A percentile compares a stretch with the other conserved stretches of the same genome.
phyloP scores from a whole-genome alignment of 2,329 filamentous ascomycete species.

The Pseudocercospora cruenta region DNA sequence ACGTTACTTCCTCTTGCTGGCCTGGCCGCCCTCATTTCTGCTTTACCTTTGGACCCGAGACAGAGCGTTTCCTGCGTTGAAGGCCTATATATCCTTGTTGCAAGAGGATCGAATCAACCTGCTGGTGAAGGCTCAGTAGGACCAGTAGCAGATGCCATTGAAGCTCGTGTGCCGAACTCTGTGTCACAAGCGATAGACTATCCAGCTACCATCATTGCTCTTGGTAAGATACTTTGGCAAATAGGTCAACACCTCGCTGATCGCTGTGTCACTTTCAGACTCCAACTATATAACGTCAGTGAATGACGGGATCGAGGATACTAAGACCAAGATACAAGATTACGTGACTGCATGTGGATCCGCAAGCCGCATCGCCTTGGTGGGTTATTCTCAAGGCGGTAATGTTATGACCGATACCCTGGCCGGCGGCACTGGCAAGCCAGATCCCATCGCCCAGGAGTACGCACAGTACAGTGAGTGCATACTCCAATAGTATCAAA shows the following conservation, averaged over 20 bases:
- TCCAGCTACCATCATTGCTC: constrained; percentile 29
- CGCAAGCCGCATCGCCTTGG: constrained; percentile 40
- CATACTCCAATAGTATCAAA: not conserved
- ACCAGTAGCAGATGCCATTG: constrained; percentile 38
- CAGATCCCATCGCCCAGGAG: constrained; percentile 27
- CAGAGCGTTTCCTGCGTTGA: constrained; percentile 25
- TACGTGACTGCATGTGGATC: constrained; percentile 38
- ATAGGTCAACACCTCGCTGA: not conserved
- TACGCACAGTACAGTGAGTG: constrained; percentile 37
- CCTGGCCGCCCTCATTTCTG: constrained; percentile 18
- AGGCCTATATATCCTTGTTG: constrained; percentile 43
- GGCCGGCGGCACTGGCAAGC: constrained; percentile 30
- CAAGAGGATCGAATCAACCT: constrained; percentile 37
- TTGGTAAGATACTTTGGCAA: not conserved
- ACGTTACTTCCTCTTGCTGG: constrained; percentile 12
- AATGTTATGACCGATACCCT: constrained; percentile 27
- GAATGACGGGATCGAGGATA: constrained; percentile 37
- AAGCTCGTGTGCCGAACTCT: constrained; percentile 38
- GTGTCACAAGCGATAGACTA: constrained; percentile 40
- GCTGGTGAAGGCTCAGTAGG: constrained; percentile 41
- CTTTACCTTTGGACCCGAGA: constrained; percentile 25
- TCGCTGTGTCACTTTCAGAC: not conserved
- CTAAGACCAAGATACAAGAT: constrained; percentile 35
- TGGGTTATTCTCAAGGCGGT: constrained; percentile 42
- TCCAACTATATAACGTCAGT: constrained; percentile 33